A percentile compares a stretch with the other conserved stretches of the same genome.
Conservation (phyloP, 768 basidiomycete genomes). For the Rhizopogon vinicolor region DNA sequence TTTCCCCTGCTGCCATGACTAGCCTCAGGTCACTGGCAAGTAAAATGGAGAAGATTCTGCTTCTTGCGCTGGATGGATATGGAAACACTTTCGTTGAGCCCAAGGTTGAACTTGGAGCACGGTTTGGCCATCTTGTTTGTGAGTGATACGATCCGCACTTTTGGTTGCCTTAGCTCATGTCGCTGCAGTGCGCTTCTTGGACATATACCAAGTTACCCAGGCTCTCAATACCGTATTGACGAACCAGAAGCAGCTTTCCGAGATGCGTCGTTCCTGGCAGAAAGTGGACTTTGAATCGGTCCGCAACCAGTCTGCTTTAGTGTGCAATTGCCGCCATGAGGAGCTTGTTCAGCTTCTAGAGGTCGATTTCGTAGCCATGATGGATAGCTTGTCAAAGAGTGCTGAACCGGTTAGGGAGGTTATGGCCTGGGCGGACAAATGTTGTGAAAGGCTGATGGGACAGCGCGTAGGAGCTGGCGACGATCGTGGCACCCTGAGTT, state of each 20-base stretch:
- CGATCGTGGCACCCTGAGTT: constrained; percentile 79
- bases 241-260: constrained; percentile 77
- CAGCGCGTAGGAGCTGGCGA: constrained; percentile 56
- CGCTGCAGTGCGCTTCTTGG: constrained; percentile 75
- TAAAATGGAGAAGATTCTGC: constrained; percentile 88
- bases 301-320: constrained; percentile 87
- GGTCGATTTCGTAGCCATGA: constrained; percentile 74
- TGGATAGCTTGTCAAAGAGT: constrained; percentile 69
- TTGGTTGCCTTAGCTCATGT: constrained; percentile 3
- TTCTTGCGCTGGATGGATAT: constrained; percentile 76
- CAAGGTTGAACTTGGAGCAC: constrained; percentile 85
- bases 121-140: constrained; percentile 89
- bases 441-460: constrained; percentile 80
- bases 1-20: constrained; percentile 60
- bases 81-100: constrained; percentile 89
- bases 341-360: constrained; percentile 82
- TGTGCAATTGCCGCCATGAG: constrained; percentile 90
- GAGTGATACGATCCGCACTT: constrained; percentile 30
- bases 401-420: constrained; percentile 80
- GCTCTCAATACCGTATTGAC: constrained; percentile 85
- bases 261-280: constrained; percentile 86
- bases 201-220: constrained; percentile 90
- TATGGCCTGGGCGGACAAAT: constrained; percentile 90
- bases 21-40: constrained; percentile 78
- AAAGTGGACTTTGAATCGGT: constrained; percentile 90